Evolutionary conservation across 1,284 basidiomycete species (phyloP).

Genomic region (Thelephora terrestris): DNA sequence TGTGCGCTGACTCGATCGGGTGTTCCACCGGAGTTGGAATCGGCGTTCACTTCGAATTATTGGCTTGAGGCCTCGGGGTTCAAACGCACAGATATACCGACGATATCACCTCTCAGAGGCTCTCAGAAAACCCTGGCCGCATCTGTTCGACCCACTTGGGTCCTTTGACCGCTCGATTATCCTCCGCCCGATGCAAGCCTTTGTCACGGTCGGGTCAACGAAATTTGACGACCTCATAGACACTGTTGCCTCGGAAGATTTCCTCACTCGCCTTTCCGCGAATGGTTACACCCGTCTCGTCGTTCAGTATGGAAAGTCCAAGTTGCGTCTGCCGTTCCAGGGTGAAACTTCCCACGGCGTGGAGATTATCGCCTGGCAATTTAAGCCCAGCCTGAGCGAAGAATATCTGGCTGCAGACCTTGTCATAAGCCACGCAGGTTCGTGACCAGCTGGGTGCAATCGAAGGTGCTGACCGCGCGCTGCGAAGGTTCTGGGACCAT

Average conservation of each 20-base stretch:
- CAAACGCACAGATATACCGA: too few relatives aligned
- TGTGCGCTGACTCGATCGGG: too few relatives aligned
- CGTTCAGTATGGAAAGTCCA: constrained; percentile 68
- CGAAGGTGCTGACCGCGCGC: constrained; percentile 3
- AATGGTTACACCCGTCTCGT: constrained; percentile 51
- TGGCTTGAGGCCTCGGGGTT: too few relatives aligned
- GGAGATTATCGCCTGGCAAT: constrained; percentile 56
- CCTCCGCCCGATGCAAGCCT: constrained; percentile 40
- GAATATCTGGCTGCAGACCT: constrained; percentile 62
- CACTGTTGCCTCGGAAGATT: constrained; percentile 44
- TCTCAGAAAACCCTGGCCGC: too few relatives aligned
- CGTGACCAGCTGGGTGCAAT: background rate
- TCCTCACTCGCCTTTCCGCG: constrained; percentile 41
- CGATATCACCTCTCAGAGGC: too few relatives aligned
- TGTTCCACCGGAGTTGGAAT: too few relatives aligned
- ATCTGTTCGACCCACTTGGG: too few relatives aligned
- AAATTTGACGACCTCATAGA: constrained; percentile 69
- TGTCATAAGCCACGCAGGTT: constrained; percentile 90
- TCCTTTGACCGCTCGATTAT: constrained; percentile 1
- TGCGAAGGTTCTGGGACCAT: constrained; percentile 88
- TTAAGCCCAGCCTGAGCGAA: constrained; percentile 59
- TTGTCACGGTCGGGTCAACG: constrained; percentile 91
- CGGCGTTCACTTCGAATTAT: too few relatives aligned
- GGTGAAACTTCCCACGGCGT: constrained; percentile 32
- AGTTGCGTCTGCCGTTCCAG: constrained; percentile 20